These are phyloP conservation scores for Aspergillus awamori DNA, from an alignment of 2,329 filamentous ascomycete genomes.

Conservation along the genomic window DNA sequence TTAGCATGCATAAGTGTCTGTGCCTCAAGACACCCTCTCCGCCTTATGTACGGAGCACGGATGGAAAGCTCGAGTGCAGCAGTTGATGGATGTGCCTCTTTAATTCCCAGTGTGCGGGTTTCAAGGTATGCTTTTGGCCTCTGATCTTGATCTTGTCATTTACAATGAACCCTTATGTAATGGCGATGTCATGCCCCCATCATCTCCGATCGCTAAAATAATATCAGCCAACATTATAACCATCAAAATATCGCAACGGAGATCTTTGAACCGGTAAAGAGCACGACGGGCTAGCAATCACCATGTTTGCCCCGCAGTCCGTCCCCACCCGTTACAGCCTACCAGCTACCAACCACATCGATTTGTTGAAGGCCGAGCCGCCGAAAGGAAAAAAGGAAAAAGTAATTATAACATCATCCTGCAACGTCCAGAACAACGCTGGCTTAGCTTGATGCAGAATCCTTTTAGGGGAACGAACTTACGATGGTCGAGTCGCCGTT, in stretches of 20 bases:
- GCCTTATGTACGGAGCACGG: not conserved
- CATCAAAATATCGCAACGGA: not conserved
- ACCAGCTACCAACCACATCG: not conserved
- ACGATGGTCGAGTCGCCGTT: not conserved
- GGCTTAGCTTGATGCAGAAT: not conserved
- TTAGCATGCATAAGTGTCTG: not conserved
- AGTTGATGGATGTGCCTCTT: not conserved
- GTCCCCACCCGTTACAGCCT: conserved; percentile 1
- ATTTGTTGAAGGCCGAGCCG: not conserved
- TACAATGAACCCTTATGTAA: conserved; percentile 1
- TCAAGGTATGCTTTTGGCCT: not conserved
- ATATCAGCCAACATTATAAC: not conserved
- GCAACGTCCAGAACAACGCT: not conserved
- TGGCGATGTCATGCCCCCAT: conserved; percentile 7
- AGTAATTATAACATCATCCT: not conserved
- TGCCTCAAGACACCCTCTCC: not conserved
- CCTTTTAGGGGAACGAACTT: not conserved
- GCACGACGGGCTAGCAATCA: not conserved
- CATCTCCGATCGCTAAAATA: not conserved
- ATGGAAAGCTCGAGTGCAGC: not conserved
- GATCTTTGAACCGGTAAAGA: not conserved
- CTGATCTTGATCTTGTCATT: not conserved
- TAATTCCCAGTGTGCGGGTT: not conserved
- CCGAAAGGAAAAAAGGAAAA: not conserved
- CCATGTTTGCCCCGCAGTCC: conserved; percentile 7